Evolutionary conservation across 1,139 yeast species (phyloP).

Genomic region (Zhuliangozyma blackwelliae): DNA sequence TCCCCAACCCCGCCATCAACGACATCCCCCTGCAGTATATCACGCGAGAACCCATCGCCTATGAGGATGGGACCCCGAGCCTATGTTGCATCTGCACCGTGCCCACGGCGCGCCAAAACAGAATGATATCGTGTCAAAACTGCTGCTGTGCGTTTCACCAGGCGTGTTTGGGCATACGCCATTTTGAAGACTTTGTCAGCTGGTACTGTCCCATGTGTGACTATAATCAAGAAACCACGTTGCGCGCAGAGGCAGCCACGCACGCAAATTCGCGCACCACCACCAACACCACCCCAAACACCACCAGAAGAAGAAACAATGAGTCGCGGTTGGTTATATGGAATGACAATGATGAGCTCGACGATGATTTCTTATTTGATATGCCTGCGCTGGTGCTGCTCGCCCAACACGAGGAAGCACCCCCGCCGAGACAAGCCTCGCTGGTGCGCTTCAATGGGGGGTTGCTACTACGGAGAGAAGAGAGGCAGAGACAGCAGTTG

Average conservation of each 20-base stretch:
- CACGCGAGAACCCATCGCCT: conserved; percentile 1
- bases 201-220: conserved; percentile 49
- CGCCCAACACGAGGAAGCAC: too few relatives aligned
- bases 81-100: conserved; percentile 30
- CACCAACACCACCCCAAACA: not conserved
- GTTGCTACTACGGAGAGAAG: conserved; percentile 33
- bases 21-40: conserved; percentile 37
- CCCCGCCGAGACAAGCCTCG: conserved; percentile 11
- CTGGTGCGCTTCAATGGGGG: conserved; percentile 33
- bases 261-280: conserved; percentile 1
- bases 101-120: conserved; percentile 7
- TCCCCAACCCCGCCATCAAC: conserved; percentile 35
- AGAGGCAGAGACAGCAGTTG: conserved; percentile 24
- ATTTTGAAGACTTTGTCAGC: conserved; percentile 10
- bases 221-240: conserved; percentile 24
- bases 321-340: conserved; percentile 18
- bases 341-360: conserved; percentile 33
- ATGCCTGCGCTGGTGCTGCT: conserved; percentile 4
- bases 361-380: conserved; percentile 29
- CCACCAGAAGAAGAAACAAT: not conserved
- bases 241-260: conserved; percentile 7
- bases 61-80: conserved; percentile 7
- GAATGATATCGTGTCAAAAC: conserved; percentile 25
- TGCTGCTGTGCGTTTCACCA: conserved; percentile 36
- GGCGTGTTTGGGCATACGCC: conserved; percentile 22